Evolutionary conservation across 345 rosid species (phyloP).

Genomic region (Cardamine occulta): DNA sequence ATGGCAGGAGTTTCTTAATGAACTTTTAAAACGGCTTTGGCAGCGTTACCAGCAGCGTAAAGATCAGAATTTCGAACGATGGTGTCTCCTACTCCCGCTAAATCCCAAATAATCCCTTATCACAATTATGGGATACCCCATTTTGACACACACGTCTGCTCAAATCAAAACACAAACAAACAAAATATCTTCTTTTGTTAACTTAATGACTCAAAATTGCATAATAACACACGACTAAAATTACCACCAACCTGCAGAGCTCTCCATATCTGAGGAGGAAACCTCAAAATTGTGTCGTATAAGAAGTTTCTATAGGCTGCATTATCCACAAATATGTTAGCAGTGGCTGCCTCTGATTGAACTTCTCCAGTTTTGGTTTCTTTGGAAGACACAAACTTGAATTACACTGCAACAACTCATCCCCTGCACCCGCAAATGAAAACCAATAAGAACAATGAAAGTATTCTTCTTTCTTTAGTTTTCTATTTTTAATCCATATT

Average conservation of each 20-base stretch:
- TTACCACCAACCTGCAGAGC: conserved; percentile 60
- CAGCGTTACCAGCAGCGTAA: conserved; percentile 56
- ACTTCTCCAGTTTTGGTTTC: conserved; percentile 55
- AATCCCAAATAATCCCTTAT: conserved; percentile 56
- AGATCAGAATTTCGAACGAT: conserved; percentile 40
- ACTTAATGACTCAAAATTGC: neutral
- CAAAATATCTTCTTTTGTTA: neutral
- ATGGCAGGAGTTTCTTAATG: conserved; percentile 32
- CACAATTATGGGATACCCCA: conserved; percentile 51
- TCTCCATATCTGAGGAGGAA: conserved; percentile 61
- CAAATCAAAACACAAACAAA: neutral
- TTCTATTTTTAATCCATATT: neutral
- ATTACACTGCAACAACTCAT: conserved; percentile 51
- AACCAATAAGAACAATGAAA: neutral
- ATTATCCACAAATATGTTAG: conserved; percentile 58
- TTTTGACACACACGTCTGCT: conserved; percentile 59
- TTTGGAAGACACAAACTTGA: conserved; percentile 52
- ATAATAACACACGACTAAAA: neutral
- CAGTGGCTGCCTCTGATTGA: conserved; percentile 51
- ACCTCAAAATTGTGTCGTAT: conserved; percentile 45
- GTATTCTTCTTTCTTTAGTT: neutral
- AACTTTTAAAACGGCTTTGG: conserved; percentile 50
- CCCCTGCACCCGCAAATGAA: conserved; percentile 37
- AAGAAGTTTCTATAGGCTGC: conserved; percentile 56
- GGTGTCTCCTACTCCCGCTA: conserved; percentile 55